Evolutionary conservation across 345 rosid genomes (phyloP).

Genomic region (Eucalyptus sp.): DNA sequence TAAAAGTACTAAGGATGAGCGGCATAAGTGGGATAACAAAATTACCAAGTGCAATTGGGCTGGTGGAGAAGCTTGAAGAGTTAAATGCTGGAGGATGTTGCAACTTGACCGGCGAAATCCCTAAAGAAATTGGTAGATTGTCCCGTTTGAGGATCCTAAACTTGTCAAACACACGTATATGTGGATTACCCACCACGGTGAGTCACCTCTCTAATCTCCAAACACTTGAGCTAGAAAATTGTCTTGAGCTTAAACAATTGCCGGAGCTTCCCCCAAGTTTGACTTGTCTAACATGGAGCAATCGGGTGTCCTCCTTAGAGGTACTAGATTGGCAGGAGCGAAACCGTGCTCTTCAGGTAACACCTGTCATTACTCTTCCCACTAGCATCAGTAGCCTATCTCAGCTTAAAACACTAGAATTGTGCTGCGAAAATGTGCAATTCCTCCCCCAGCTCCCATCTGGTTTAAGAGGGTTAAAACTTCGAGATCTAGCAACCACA

Average conservation of each 20-base stretch:
- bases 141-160: too few relatives aligned
- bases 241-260: fast-evolving
- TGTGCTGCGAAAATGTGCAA: neutral
- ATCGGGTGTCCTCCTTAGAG: too few relatives aligned
- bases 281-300: fast-evolving
- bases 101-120: too few relatives aligned
- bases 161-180: too few relatives aligned
- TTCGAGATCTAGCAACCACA: fast-evolving
- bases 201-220: neutral
- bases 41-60: too few relatives aligned
- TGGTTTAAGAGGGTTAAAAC: neutral
- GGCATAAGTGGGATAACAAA: too few relatives aligned
- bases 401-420: neutral
- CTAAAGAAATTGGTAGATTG: too few relatives aligned
- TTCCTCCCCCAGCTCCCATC: neutral
- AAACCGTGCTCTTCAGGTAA: fast-evolving
- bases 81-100: too few relatives aligned
- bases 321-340: too few relatives aligned
- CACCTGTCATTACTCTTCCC: neutral
- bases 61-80: too few relatives aligned
- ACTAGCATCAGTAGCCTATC: neutral
- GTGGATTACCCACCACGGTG: fast-evolving
- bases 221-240: fast-evolving
- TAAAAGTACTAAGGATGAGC: too few relatives aligned
- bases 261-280: neutral